Percentiles rank a stretch among this genome's conserved stretches.
phyloP scores from a whole-genome alignment of 352 stramenopile genomes.

The Pythium oligandrum region DNA sequence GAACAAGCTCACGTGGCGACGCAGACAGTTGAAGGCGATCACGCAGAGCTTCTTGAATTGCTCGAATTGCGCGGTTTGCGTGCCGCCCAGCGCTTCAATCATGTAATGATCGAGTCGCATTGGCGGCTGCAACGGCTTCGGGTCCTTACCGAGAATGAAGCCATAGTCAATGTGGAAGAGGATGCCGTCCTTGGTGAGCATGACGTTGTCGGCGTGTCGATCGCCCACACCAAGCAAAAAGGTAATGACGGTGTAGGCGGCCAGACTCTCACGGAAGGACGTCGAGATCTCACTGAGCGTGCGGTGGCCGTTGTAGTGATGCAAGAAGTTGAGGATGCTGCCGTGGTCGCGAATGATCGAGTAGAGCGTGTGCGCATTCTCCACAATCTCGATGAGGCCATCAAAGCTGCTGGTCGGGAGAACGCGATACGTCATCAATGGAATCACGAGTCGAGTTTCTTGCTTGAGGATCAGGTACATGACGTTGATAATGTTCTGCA shows the following conservation, averaged over 20 bases:
- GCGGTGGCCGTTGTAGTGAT: conserved; percentile 81
- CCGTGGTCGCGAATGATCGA: conserved; percentile 82
- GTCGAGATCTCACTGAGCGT: conserved; percentile 84
- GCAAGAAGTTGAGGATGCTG: conserved; percentile 80
- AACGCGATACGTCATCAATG: conserved; percentile 83
- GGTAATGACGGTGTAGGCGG: conserved; percentile 99
- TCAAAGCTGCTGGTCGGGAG: conserved; percentile 81
- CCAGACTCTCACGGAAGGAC: conserved; percentile 89
- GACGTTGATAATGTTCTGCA: conserved; percentile 88
- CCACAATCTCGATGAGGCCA: conserved; percentile 82
- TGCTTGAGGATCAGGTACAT: conserved; percentile 87
- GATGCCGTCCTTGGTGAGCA: conserved; percentile 94
- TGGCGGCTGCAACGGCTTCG: conserved; percentile 96
- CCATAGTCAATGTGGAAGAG: conserved; percentile 99
- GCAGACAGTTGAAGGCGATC: conserved; percentile 84
- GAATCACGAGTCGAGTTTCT: conserved; percentile 75
- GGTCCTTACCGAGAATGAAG: conserved; percentile 98
- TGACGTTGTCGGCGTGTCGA: conserved; percentile 98
- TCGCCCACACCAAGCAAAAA: conserved; percentile 99
- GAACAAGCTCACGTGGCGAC: conserved; percentile 79
- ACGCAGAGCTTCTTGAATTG: conserved; percentile 87
- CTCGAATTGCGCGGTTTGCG: conserved; percentile 73
- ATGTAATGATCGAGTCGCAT: conserved; percentile 96
- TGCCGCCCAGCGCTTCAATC: conserved; percentile 80
- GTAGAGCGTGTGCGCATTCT: conserved; percentile 82